Base-by-base conservation (phyloP, 257 asterid genomes). In the Capsicum pubescens region DNA sequence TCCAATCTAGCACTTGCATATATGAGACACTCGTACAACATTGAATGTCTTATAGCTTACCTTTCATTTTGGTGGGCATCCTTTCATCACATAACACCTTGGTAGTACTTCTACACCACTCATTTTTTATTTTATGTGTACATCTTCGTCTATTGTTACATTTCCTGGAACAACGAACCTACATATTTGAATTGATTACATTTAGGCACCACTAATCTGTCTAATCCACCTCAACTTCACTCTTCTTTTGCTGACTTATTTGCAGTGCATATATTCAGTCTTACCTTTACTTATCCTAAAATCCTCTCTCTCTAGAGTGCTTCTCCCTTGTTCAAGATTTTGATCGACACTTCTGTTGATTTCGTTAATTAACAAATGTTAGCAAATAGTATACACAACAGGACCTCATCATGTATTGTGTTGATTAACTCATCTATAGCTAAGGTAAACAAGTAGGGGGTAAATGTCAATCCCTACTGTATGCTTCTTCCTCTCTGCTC, bases 361-460 rank as follows among this genome's bases (percentile, higher is more conserved):
- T n/a, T 71, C 4, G 16, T 72, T 39, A 46, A 72, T 46, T 46
- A 46, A 50, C 15, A 39, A 61, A 60, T n/a, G 36, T 72, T 72
- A 46, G 80, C 80, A 71, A 71, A 72, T 19, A 72, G 59, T 19
- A 48, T 11, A 19, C 42, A 46, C 42, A 72, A 72, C 16, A 11
- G 0, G 2, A 46, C n/a, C 79, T 46, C 58, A n/a, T 46, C 39
- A 2, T 7, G 13, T 19, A 19, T 50, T 21, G 44, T 72, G 80
- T 21, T 19, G 44, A 74, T 74, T 74, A 74, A 74, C 60, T 19
- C 57, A 74, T 74, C 80, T 54, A 21, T 74, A 50, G 48, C 80
- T 48, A 50, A 13, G 39, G 60, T 74, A 21, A 48, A 48, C n/a
- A 19, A 69, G 26, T 8, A 69, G 77, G 21, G 52, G 54, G 2